A percentile compares a stretch with the other conserved stretches of the same genome.
Evolutionary conservation across 2,329 filamentous ascomycete genomes (phyloP).

Genomic region (Colletotrichum sp.): DNA sequence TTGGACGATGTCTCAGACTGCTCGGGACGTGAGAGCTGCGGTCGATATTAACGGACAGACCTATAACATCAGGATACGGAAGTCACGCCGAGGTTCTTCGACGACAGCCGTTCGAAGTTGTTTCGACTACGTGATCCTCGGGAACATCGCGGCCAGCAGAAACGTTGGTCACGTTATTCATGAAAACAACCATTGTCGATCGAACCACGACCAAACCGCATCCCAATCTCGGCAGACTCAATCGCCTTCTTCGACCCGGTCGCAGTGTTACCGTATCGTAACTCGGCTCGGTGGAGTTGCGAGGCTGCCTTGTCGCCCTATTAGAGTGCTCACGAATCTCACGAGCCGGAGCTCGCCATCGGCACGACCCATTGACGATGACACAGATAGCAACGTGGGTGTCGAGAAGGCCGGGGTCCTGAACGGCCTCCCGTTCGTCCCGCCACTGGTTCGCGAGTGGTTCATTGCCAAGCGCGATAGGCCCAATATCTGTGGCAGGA

Average conservation of each 20-base stretch:
- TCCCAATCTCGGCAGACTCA: slow-evolving; percentile 2
- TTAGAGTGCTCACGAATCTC: slow-evolving; percentile 8
- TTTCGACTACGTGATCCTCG: background rate
- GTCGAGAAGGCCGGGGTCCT: background rate
- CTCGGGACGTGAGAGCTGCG: background rate
- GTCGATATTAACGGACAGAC: background rate
- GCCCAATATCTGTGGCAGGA: slow-evolving; percentile 9
- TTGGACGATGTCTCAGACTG: background rate
- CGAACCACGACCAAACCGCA: background rate
- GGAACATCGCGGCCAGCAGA: background rate
- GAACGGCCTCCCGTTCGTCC: slow-evolving; percentile 13
- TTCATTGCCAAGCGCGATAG: slow-evolving; percentile 17
- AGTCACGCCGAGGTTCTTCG: slow-evolving; percentile 1
- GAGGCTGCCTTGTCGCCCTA: background rate
- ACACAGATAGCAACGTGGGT: slow-evolving; percentile 4
- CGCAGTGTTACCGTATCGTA: background rate
- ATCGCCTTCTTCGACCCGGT: background rate
- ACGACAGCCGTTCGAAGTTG: background rate
- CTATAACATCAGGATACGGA: slow-evolving; percentile 9
- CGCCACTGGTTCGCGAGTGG: background rate
- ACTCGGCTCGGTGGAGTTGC: background rate
- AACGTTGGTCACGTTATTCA: background rate
- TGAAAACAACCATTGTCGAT: background rate
- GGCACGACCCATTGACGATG: slow-evolving; percentile 16
- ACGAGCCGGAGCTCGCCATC: slow-evolving; percentile 16